These are phyloP conservation scores for Candida labiduridarum DNA, from an alignment of 1,139 yeast species.

Conservation along the genomic window DNA sequence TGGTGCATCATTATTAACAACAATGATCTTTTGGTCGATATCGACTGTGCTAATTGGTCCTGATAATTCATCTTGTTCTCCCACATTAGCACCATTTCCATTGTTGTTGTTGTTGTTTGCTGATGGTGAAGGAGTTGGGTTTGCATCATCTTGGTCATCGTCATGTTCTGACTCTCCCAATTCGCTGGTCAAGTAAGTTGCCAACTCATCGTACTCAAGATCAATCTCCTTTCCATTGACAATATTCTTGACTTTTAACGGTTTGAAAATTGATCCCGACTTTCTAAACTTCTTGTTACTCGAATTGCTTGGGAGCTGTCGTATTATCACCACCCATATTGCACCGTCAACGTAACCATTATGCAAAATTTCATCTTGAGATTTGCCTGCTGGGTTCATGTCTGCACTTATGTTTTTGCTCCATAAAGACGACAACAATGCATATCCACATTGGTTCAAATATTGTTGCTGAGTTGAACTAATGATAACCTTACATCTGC, in stretches of 20 bases:
- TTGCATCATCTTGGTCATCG: constrained; percentile 13
- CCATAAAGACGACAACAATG: constrained; percentile 70
- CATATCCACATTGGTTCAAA: constrained; percentile 61
- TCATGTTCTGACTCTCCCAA: constrained; percentile 28
- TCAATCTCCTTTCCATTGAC: constrained; percentile 66
- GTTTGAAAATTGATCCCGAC: constrained; percentile 53
- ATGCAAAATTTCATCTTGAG: constrained; percentile 67
- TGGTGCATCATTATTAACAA: constrained; percentile 73
- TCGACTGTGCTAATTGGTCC: constrained; percentile 40
- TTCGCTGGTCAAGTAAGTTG: constrained; percentile 50
- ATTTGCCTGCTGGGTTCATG: constrained; percentile 47
- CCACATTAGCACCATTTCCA: neutral
- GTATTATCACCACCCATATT: constrained; percentile 72
- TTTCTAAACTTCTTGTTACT: constrained; percentile 16
- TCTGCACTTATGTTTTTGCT: constrained; percentile 71
- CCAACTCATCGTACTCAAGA: constrained; percentile 66
- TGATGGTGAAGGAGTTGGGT: constrained; percentile 22
- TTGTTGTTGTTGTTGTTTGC: neutral
- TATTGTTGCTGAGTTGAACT: constrained; percentile 61
- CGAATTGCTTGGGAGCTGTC: constrained; percentile 60
- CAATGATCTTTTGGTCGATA: constrained; percentile 58
- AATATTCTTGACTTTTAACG: constrained; percentile 69
- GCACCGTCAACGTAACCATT: constrained; percentile 71
- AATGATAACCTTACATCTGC: constrained; percentile 79
- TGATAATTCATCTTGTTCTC: constrained; percentile 15